Base-by-base conservation (phyloP, 768 basidiomycete species). In the Tephrocybe sp. region DNA sequence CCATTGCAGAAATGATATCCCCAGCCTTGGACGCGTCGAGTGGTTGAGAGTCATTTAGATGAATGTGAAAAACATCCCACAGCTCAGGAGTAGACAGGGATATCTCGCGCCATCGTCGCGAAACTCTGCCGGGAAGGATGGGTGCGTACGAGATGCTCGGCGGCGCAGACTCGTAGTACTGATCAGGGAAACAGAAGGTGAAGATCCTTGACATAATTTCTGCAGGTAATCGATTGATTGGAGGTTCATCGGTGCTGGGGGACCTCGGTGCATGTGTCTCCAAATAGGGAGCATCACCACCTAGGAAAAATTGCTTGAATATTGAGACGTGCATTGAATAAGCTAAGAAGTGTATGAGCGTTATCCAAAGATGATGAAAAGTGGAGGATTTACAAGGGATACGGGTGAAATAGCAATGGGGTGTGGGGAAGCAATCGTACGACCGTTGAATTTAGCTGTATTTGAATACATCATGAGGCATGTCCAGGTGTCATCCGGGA, bases 381-480 rank as follows among this genome's bases (percentile, higher is more conserved):
- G 4, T 42, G 40, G 40, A 23, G 40, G 19, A n/a, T 12, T 26
- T 9, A 22, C 12, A 42, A 22, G 5, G 11, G 35, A 13, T 36
- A 36, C 26, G 26, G 35, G 35, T 4, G 35, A 10, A 13, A 36
- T 12, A 16, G 5, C 4, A 5, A 13, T 36, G 35, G 35, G 35
- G 35, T 13, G 12, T 12, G 11, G 16, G 11, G 3, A 17, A 39
- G 39, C 39, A 17, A 39, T 9, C 26, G 26, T 26, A 26, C 26
- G 26, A 26, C 26, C n/a, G n/a, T n/a, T 26, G 26, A 26, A 26
- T 4, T 9, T 39, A 17, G 35, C 39, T 14, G 12, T 41, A 41
- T 41, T 41, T 41, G 40, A 41, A 23, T 41, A 41, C 20, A 41
- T 41, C 40, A 41, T n/a, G n/a, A n/a, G n/a, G n/a, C n/a, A n/a